A percentile compares a stretch with the other conserved stretches of the same genome.
Evolutionary conservation across 2,329 filamentous ascomycete species (phyloP).

Genomic region (Fusarium xyrophilum): DNA sequence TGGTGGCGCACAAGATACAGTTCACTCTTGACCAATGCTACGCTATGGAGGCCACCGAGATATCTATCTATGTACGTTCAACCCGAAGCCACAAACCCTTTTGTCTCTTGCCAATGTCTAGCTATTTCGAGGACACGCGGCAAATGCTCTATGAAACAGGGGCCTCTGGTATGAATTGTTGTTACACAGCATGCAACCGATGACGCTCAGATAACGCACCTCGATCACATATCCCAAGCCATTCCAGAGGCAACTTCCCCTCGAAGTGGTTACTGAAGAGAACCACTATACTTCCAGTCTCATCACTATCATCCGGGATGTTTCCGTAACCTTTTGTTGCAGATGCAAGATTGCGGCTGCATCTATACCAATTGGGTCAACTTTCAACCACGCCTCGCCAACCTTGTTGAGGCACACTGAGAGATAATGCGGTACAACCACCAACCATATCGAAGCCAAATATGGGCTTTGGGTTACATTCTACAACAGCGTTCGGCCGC

Average conservation of each 20-base stretch:
- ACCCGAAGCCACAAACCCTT: constrained; percentile 1
- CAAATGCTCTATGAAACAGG: constrained; percentile 18
- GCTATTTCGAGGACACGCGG: background rate
- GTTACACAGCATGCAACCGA: constrained; percentile 20
- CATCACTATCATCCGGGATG: background rate
- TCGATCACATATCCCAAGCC: background rate
- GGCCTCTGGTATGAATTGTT: background rate
- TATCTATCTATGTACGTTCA: background rate
- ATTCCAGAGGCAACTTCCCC: constrained; percentile 1
- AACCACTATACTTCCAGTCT: background rate
- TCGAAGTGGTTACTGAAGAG: background rate
- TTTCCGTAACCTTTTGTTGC: background rate
- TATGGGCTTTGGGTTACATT: constrained; percentile 16
- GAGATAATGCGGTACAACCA: constrained; percentile 29
- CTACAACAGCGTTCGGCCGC: constrained; percentile 1
- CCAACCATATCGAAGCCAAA: constrained; percentile 6
- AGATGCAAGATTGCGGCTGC: constrained; percentile 24
- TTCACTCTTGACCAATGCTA: constrained; percentile 2
- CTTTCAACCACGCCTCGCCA: constrained; percentile 18
- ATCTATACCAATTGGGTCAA: constrained; percentile 26
- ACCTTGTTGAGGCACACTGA: constrained; percentile 5
- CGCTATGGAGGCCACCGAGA: background rate
- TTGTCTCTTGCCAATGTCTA: constrained; percentile 14
- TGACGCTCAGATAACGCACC: constrained; percentile 3
- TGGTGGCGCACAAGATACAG: constrained; percentile 23